These are phyloP conservation scores for Atkinsonella hypoxylon DNA, from an alignment of 2,329 filamentous ascomycete species.

Conservation along the genomic window DNA sequence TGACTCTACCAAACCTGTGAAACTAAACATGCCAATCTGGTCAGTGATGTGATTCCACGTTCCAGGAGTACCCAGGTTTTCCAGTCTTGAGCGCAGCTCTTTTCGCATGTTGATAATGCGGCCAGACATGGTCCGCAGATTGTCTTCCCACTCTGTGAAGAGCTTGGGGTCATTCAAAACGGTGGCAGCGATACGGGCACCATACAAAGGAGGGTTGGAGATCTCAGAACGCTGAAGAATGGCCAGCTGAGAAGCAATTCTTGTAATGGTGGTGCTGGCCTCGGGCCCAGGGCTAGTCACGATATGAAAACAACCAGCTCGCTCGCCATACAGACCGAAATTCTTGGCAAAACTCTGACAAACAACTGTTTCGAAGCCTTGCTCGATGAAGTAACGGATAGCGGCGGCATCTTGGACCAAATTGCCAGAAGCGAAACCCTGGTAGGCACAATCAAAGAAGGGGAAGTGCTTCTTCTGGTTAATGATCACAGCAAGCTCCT, in stretches of 20 bases:
- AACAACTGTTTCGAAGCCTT: conserved; percentile 79
- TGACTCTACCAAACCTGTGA: conserved; percentile 64
- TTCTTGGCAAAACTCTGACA: conserved; percentile 97
- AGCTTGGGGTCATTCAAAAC: conserved; percentile 74
- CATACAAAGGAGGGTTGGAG: conserved; percentile 90
- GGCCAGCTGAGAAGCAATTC: conserved; percentile 79
- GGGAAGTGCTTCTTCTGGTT: conserved; percentile 76
- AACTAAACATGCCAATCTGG: conserved; percentile 99
- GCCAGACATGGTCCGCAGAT: conserved; percentile 86
- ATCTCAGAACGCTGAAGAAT: conserved; percentile 96
- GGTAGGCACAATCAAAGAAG: conserved; percentile 97
- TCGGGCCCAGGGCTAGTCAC: conserved; percentile 63
- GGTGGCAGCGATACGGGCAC: conserved; percentile 74
- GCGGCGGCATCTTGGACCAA: conserved; percentile 76
- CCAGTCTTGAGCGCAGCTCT: conserved; percentile 65
- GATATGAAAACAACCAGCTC: conserved; percentile 92
- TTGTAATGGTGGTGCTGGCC: conserved; percentile 44
- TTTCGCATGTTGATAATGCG: conserved; percentile 89
- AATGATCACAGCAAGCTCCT: conserved; percentile 70
- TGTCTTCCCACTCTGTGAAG: conserved; percentile 85
- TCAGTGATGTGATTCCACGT: conserved; percentile 96
- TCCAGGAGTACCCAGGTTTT: conserved; percentile 75
- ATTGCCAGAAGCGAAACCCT: conserved; percentile 91
- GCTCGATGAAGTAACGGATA: conserved; percentile 86
- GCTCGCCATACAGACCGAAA: conserved; percentile 93